phyloP scores from a whole-genome alignment of 2,329 filamentous ascomycete species.

The Verticillium dahliae region DNA sequence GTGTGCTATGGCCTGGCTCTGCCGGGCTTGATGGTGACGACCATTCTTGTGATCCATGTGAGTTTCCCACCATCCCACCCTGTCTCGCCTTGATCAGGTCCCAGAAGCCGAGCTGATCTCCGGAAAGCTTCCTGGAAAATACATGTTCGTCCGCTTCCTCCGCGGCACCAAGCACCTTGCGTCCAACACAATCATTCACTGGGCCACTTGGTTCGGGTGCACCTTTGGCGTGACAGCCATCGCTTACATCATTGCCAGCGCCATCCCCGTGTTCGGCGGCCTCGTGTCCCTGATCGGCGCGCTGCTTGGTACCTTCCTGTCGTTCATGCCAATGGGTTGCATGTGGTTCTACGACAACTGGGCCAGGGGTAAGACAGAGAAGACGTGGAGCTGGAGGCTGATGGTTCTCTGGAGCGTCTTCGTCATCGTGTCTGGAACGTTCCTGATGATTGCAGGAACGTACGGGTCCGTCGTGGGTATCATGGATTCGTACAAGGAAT shows the following conservation, averaged over 20 bases:
- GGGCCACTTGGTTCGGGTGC: slow-evolving; percentile 23
- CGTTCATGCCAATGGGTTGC: slow-evolving; percentile 21
- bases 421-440: slow-evolving; percentile 28
- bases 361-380: slow-evolving; percentile 10
- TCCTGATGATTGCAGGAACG: slow-evolving; percentile 35
- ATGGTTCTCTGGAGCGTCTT: slow-evolving; percentile 19
- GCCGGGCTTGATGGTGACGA: slow-evolving; percentile 20
- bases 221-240: slow-evolving; percentile 15
- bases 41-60: slow-evolving; percentile 20
- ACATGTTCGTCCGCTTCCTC: slow-evolving; percentile 18
- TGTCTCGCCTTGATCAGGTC: not conserved
- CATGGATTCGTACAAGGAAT: slow-evolving; percentile 25
- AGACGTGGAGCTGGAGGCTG: slow-evolving; percentile 9
- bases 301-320: slow-evolving; percentile 18
- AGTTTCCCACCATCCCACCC: not conserved
- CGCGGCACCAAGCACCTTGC: slow-evolving; percentile 21
- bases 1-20: slow-evolving; percentile 34
- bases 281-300: slow-evolving; percentile 20
- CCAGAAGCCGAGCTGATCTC: not conserved
- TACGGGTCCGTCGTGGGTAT: slow-evolving; percentile 35
- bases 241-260: slow-evolving; percentile 21
- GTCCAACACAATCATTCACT: slow-evolving; percentile 20
- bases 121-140: slow-evolving; percentile 16
- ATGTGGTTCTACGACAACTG: slow-evolving; percentile 39
- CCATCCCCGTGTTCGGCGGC: slow-evolving; percentile 20